Percentiles rank a stretch among this genome's conserved stretches.
Conservation (phyloP, 441 rosid genomes). For the Adansonia madagascariensis region DNA sequence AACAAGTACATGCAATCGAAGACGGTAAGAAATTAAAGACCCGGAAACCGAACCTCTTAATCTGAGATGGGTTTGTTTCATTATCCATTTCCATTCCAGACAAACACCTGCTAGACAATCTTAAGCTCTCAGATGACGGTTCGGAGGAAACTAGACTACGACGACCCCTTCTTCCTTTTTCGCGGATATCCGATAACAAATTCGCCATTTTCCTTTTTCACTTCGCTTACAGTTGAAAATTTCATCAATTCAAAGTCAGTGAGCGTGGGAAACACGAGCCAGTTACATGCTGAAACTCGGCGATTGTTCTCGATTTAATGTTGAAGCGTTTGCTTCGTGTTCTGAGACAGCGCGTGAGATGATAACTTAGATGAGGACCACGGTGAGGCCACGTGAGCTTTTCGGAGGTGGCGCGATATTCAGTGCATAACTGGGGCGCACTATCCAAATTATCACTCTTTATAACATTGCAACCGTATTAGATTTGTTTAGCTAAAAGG, state of each 20-base stretch:
- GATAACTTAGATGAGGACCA: slow-evolving; percentile 20
- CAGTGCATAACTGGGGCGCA: not conserved
- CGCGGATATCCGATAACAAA: slow-evolving; percentile 25
- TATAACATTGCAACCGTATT: no score
- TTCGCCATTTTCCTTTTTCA: not conserved
- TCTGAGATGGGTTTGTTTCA: slow-evolving; percentile 26
- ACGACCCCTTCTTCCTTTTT: not conserved
- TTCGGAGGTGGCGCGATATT: not conserved
- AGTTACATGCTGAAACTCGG: not conserved
- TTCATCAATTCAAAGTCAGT: not conserved
- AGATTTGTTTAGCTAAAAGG: not conserved
- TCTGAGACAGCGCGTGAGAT: slow-evolving; percentile 14
- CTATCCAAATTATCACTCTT: not conserved
- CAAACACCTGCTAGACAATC: not conserved
- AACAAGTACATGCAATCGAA: not conserved
- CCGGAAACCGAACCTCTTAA: slow-evolving; percentile 39
- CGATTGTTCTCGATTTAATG: no score
- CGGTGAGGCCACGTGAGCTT: slow-evolving; percentile 28
- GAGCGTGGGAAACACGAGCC: slow-evolving; percentile 21
- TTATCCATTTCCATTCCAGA: slow-evolving; percentile 37
- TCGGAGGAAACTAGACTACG: not conserved
- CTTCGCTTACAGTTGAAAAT: not conserved
- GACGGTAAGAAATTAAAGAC: slow-evolving; percentile 6
- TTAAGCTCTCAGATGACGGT: not conserved
- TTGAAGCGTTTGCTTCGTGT: not conserved